Percentiles rank a stretch among this genome's conserved stretches.
Evolutionary conservation across 2,329 filamentous ascomycete genomes (phyloP).

Genomic region (Dothistroma pini): DNA sequence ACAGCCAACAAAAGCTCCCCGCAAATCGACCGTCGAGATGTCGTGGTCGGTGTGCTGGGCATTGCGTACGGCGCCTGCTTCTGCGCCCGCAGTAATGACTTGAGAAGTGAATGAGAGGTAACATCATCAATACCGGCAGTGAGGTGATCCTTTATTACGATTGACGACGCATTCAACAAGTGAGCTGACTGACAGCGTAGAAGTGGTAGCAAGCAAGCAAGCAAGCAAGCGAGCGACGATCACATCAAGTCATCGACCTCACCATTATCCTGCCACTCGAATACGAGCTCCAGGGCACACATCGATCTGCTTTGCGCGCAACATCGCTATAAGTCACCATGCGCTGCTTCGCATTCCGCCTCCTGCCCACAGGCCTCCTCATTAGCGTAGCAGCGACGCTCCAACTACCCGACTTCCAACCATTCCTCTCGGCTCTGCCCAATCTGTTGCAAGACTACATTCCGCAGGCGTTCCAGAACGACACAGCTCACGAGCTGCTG

Average conservation of each 20-base stretch:
- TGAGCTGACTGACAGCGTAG: background rate
- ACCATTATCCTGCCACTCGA: background rate
- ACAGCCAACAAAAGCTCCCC: background rate
- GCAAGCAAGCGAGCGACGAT: background rate
- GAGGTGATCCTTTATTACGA: background rate
- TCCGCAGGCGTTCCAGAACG: constrained; percentile 18
- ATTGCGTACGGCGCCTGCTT: background rate
- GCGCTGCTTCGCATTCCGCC: constrained; percentile 15
- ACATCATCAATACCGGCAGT: background rate
- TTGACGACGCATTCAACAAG: background rate
- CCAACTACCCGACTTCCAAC: constrained; percentile 28
- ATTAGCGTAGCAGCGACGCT: constrained; percentile 20
- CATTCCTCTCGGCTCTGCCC: constrained; percentile 31
- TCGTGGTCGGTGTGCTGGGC: background rate
- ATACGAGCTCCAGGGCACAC: background rate
- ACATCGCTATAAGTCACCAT: constrained; percentile 9
- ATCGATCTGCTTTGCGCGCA: background rate
- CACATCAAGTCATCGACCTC: background rate
- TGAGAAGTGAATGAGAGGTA: background rate
- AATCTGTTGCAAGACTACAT: constrained; percentile 25
- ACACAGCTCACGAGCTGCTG: constrained; percentile 27
- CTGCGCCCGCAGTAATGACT: background rate
- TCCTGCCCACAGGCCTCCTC: constrained; percentile 18
- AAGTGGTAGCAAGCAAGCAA: background rate
- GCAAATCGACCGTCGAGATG: background rate